A percentile compares a stretch with the other conserved stretches of the same genome.
These are phyloP conservation scores for Fusarium drepaniforme DNA, from an alignment of 2,329 filamentous ascomycete species.

Conservation along the genomic window DNA sequence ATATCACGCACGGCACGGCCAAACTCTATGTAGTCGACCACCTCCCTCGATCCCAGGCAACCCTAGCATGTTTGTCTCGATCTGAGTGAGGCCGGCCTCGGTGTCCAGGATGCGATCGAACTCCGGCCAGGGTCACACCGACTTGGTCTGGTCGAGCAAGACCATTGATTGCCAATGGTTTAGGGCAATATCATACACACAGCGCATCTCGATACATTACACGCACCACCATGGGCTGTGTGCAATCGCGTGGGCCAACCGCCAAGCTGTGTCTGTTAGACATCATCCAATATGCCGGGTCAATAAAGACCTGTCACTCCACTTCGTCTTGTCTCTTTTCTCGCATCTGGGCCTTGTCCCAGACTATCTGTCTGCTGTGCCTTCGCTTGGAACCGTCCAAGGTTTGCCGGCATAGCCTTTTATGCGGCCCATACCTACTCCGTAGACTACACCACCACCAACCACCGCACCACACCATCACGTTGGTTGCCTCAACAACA, in stretches of 20 bases:
- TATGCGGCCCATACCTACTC: background rate
- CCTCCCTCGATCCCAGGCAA: background rate
- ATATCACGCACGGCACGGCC: background rate
- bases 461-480: background rate
- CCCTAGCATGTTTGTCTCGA: background rate
- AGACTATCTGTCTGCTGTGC: background rate
- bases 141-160: background rate
- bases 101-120: background rate
- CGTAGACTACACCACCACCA: background rate
- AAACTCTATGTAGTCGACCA: background rate
- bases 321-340: conserved; percentile 26
- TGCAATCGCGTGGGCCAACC: background rate
- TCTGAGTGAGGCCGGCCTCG: background rate
- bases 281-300: conserved; percentile 3
- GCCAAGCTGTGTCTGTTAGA: background rate
- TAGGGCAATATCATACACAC: background rate
- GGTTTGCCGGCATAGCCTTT: background rate
- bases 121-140: background rate
- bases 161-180: background rate
- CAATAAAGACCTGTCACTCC: conserved; percentile 12
- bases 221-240: background rate
- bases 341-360: background rate
- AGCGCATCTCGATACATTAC: background rate
- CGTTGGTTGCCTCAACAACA: background rate
- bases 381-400: background rate